Evolutionary conservation across 1,139 yeast species (phyloP).

Genomic region (Spencermartinsiella ligniputridi): DNA sequence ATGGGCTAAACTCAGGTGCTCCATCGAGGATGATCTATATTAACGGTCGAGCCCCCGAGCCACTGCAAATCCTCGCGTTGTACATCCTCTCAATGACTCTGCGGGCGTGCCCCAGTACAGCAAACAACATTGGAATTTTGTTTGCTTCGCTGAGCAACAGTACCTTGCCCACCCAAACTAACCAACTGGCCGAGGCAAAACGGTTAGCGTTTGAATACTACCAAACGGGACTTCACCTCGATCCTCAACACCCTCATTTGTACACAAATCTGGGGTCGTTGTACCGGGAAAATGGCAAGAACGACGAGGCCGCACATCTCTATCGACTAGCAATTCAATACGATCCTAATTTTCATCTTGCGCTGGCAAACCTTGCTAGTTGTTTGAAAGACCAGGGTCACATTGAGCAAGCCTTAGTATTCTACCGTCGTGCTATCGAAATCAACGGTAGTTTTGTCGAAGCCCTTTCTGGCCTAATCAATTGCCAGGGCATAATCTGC

Average conservation of each 20-base stretch:
- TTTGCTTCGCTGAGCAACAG: slow-evolving; percentile 22
- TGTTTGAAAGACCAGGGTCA: slow-evolving; percentile 34
- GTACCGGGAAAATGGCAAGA: slow-evolving; percentile 31
- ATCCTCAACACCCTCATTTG: slow-evolving; percentile 33
- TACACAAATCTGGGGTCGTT: slow-evolving; percentile 35
- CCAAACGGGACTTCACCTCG: slow-evolving; percentile 32
- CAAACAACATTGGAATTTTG: slow-evolving; percentile 34
- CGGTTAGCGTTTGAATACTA: slow-evolving; percentile 31
- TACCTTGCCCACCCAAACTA: not conserved
- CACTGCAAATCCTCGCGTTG: slow-evolving; percentile 28
- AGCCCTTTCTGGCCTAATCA: slow-evolving; percentile 33
- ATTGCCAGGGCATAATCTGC: slow-evolving; percentile 32
- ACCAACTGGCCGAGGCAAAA: slow-evolving; percentile 6
- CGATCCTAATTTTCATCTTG: slow-evolving; percentile 32
- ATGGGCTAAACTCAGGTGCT: slow-evolving; percentile 31
- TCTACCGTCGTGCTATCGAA: slow-evolving; percentile 30
- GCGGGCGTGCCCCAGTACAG: slow-evolving; percentile 32
- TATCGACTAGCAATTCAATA: slow-evolving; percentile 31
- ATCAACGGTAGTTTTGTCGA: slow-evolving; percentile 32
- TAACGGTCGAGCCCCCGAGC: slow-evolving; percentile 30
- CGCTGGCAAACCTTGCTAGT: slow-evolving; percentile 33
- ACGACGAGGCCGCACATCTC: slow-evolving; percentile 30
- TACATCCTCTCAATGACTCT: slow-evolving; percentile 32
- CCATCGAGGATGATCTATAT: slow-evolving; percentile 26
- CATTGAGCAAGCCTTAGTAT: slow-evolving; percentile 30